Evolutionary conservation across 2,329 filamentous ascomycete genomes (phyloP).

Genomic region (Trichoderma brevicompactum): DNA sequence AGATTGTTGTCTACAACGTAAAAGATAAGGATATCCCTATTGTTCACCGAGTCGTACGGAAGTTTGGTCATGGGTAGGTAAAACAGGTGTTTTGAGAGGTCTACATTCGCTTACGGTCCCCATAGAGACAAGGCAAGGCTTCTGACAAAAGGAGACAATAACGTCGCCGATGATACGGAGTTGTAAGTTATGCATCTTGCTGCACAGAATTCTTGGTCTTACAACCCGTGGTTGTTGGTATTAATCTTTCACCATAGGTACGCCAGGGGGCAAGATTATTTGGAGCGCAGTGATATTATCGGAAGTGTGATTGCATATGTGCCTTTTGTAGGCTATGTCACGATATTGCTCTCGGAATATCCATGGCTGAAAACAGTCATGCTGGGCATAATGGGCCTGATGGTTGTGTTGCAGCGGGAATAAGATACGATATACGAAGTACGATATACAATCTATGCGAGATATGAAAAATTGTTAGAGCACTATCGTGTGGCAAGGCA

Average conservation of each 20-base stretch:
- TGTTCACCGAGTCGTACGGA: conserved; percentile 87
- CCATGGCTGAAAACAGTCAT: conserved; percentile 97
- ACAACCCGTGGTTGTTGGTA: not conserved
- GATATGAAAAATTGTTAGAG: not conserved
- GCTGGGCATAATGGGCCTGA: conserved; percentile 90
- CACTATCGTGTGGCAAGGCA: conserved; percentile 5
- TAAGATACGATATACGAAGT: conserved; percentile 45
- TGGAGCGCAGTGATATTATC: conserved; percentile 87
- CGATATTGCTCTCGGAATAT: conserved; percentile 91
- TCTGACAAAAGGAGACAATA: conserved; percentile 98
- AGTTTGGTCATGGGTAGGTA: conserved; percentile 63
- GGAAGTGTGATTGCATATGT: conserved; percentile 91
- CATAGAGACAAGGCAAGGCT: conserved; percentile 65
- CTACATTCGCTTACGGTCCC: not conserved
- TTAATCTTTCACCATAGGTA: conserved; percentile 42
- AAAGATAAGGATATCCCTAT: conserved; percentile 96
- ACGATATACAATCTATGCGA: not conserved
- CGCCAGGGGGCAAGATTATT: conserved; percentile 81
- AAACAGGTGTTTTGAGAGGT: not conserved
- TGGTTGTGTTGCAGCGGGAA: conserved; percentile 91
- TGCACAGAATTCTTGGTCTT: not conserved
- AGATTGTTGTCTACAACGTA: conserved; percentile 75
- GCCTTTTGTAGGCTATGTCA: conserved; percentile 95
- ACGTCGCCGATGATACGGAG: conserved; percentile 89
- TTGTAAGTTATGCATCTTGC: conserved; percentile 45